These are phyloP conservation scores for Pleurozium schreberi DNA, from an alignment of 225 moss, liverwort and hornwort species.

Conservation along the genomic window DNA sequence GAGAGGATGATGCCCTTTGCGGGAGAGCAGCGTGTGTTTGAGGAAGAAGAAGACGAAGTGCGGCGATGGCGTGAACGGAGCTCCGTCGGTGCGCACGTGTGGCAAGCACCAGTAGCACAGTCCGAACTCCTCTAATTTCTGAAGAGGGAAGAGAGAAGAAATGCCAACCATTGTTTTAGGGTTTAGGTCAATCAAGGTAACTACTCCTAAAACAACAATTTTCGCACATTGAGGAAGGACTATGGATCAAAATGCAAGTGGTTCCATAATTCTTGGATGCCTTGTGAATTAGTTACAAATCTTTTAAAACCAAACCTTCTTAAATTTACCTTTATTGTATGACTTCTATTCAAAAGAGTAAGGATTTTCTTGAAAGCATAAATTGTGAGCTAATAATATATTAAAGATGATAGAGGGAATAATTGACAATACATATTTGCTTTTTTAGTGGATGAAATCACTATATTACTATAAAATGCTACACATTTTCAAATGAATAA, in stretches of 20 bases:
- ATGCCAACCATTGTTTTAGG: background rate
- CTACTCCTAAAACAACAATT: no score
- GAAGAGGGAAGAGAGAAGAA: background rate
- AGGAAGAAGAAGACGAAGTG: background rate
- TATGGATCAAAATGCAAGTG: no score
- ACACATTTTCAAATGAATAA: background rate
- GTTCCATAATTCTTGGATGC: no score
- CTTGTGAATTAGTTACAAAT: no score
- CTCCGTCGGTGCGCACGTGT: background rate
- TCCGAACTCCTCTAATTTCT: no score
- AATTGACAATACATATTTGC: background rate
- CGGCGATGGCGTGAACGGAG: background rate
- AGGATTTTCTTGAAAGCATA: rapidly evolving
- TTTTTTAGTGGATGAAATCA: no score
- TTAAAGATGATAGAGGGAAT: background rate
- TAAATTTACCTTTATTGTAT: no score
- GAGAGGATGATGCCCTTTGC: background rate
- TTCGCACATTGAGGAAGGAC: no score
- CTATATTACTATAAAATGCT: no score
- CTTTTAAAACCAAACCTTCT: no score
- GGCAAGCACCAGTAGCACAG: background rate
- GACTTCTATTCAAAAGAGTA: background rate
- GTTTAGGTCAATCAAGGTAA: background rate
- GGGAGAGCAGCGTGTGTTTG: background rate
- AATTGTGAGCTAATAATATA: no score